A percentile compares a stretch with the other conserved stretches of the same genome.
Conservation (phyloP, 2,329 filamentous ascomycete species). For the Ophiostoma triangulosporum region DNA sequence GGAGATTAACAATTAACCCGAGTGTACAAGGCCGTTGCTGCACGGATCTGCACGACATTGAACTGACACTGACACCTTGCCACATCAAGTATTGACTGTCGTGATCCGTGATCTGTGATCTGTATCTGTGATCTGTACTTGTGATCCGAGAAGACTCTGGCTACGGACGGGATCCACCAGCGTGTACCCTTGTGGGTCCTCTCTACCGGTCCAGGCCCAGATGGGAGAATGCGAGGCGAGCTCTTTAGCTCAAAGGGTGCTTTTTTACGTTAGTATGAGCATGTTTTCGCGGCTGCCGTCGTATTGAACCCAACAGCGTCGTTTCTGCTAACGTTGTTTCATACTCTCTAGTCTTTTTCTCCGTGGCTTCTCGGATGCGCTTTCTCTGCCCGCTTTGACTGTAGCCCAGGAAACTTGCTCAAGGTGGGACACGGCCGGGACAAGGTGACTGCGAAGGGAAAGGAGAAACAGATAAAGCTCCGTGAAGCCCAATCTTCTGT, state of each 20-base stretch:
- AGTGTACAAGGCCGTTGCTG: too few species aligned
- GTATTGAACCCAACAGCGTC: neutral
- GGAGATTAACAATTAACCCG: too few species aligned
- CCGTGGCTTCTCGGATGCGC: neutral
- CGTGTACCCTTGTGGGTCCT: neutral
- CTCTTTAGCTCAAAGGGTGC: neutral
- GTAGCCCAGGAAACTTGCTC: neutral
- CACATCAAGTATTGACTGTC: too few species aligned
- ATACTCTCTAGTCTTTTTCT: neutral
- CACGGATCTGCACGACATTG: too few species aligned
- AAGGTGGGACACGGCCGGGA: neutral
- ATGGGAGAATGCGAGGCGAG: neutral
- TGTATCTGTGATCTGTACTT: too few species aligned
- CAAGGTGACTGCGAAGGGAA: neutral
- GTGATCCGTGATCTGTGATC: too few species aligned
- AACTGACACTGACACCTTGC: too few species aligned
- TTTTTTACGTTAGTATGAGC: slow-evolving; percentile 1
- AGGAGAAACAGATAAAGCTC: neutral
- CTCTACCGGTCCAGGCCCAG: neutral
- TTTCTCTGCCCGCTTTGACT: neutral
- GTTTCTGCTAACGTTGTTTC: neutral
- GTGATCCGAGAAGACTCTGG: too few species aligned
- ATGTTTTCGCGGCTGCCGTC: neutral
- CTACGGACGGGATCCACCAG: neutral
- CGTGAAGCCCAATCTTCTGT: neutral